These are phyloP conservation scores for Onygenales sp. DNA, from an alignment of 2,329 filamentous ascomycete species.

Conservation along the genomic window DNA sequence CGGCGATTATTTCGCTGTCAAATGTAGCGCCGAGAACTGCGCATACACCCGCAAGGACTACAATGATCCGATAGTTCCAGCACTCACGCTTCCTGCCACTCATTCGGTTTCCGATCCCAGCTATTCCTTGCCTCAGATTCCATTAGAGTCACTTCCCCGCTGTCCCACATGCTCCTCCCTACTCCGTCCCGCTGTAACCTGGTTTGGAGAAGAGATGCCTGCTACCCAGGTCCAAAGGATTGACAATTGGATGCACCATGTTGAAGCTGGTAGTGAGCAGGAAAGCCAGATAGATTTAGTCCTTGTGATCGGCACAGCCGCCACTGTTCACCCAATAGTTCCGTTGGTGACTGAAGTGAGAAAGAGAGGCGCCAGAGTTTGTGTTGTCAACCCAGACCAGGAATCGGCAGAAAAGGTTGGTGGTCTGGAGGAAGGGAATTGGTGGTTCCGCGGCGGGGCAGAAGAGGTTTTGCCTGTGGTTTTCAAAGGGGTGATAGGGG, in stretches of 20 bases:
- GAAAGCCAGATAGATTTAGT: neutral
- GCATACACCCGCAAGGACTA: neutral
- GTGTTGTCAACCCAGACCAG: neutral
- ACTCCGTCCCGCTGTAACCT: neutral
- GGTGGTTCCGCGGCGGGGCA: neutral
- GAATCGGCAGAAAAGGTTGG: neutral
- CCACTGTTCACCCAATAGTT: neutral
- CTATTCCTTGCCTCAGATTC: neutral
- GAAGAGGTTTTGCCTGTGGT: neutral
- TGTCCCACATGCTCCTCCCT: neutral
- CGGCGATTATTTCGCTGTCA: neutral
- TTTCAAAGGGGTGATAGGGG: neutral
- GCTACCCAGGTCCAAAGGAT: neutral
- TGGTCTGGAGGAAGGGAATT: neutral
- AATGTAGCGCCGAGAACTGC: conserved; percentile 2
- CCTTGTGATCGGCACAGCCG: conserved; percentile 1
- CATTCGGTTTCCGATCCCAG: conserved; percentile 2
- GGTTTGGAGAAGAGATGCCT: neutral
- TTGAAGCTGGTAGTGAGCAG: neutral
- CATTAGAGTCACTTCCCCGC: neutral
- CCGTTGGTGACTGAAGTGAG: neutral
- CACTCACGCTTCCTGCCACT: conserved; percentile 1
- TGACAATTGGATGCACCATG: neutral
- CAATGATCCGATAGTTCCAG: neutral
- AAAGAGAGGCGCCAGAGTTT: neutral